These are phyloP conservation scores for Alternaria ventricosa DNA, from an alignment of 2,329 filamentous ascomycete species.

Conservation along the genomic window DNA sequence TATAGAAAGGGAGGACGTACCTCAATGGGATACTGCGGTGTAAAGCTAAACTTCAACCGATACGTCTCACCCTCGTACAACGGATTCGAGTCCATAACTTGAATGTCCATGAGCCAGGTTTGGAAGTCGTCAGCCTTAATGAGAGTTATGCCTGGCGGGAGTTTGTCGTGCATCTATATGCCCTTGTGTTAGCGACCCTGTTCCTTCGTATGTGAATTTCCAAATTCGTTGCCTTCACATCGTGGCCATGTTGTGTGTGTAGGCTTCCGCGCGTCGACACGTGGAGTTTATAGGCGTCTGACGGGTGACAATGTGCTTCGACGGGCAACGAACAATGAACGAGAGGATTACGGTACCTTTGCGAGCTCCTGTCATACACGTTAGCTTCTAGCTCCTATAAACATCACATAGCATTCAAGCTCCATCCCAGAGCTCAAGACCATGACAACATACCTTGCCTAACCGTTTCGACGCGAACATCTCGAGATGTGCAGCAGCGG, in stretches of 20 bases:
- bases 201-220: not conserved
- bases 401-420: not conserved
- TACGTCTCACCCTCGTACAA: slow-evolving; percentile 82
- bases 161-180: slow-evolving; percentile 61
- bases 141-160: slow-evolving; percentile 75
- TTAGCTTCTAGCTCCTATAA: slow-evolving; percentile 1
- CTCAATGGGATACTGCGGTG: slow-evolving; percentile 83
- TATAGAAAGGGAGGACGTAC: slow-evolving; percentile 14
- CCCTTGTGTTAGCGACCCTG: not conserved
- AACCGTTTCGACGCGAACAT: slow-evolving; percentile 61
- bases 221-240: not conserved
- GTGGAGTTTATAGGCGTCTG: not conserved
- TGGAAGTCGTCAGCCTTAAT: slow-evolving; percentile 82
- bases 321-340: not conserved
- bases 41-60: slow-evolving; percentile 87
- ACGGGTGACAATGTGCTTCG: not conserved
- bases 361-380: slow-evolving; percentile 18
- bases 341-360: slow-evolving; percentile 23
- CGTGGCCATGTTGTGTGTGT: not conserved
- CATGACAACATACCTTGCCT: slow-evolving; percentile 50
- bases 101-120: slow-evolving; percentile 92
- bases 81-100: slow-evolving; percentile 88
- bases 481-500: slow-evolving; percentile 1
- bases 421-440: not conserved
- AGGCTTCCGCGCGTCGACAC: not conserved